Base-by-base conservation (phyloP, 2,329 filamentous ascomycete genomes). In the Harringtonia aguacate region DNA sequence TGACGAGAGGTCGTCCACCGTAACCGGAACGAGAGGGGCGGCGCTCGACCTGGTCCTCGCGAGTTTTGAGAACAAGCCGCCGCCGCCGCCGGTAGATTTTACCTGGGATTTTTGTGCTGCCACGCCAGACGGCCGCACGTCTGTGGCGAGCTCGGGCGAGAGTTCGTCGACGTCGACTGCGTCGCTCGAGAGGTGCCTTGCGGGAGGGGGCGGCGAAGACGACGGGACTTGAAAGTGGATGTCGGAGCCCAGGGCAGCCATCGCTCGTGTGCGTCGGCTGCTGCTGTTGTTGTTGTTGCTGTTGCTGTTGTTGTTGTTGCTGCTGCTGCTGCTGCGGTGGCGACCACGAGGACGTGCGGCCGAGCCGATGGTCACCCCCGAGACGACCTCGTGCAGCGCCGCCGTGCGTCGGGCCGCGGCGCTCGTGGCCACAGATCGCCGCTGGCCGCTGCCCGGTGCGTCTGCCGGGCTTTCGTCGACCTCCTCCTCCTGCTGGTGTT, bases 401-500 rank as follows among this genome's bases (percentile, higher is more conserved):
- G 50, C 47, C 0, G 51, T 53, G 4, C 54, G 52, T 2, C 59
- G 62, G 8, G 66, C 47, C 2, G 59, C 59, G 1, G 58, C 60
- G 29, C 56, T 59, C 8, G 60, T 53, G 14, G 55, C 58, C 14
- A 72, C 54, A 4, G 55, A 62, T 22, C 67, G 64, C 39, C 73
- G 60, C 9, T 65, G 66, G 1, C 74, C 75, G 49, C 73, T 78
- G 3, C 75, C 75, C 1, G 75, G 75, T 14, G 73, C 73, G 50
- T 72, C 57, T 9, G 52, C 59, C 1, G 77, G 75, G 45, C 73
- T 77, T 52, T 79, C 73, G 30, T 59, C 62, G 14, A 75, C 63
- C 53, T 73, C 69, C 39, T 72, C 67, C 12, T 53, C 50, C 14
- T 46, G 39, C 34, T 53, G 52, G 13, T 2, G 13, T 10, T 18